These are phyloP conservation scores for Prototheca wickerhamii DNA, from an alignment of 163 green algal species.

Conservation along the genomic window DNA sequence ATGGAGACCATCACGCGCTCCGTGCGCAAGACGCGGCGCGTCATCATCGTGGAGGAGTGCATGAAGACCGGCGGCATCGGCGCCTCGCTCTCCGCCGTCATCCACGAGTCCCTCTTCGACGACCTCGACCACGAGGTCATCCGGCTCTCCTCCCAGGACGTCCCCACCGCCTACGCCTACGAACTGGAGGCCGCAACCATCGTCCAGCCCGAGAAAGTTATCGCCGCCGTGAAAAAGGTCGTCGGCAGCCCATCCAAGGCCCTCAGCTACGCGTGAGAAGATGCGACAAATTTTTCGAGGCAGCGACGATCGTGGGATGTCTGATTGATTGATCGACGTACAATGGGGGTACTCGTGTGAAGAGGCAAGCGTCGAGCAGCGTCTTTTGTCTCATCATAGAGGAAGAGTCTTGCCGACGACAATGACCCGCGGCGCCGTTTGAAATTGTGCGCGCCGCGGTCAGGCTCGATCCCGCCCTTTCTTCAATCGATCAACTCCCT, in stretches of 20 bases:
- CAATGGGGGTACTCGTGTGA: too few species aligned
- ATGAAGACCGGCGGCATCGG: slow-evolving; percentile 96
- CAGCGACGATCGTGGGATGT: neutral
- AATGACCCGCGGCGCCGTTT: too few species aligned
- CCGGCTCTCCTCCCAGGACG: slow-evolving; percentile 82
- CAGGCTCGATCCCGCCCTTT: too few species aligned
- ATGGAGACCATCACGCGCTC: slow-evolving; percentile 85
- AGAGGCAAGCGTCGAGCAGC: too few species aligned
- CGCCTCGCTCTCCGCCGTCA: slow-evolving; percentile 82
- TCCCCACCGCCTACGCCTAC: slow-evolving; percentile 88
- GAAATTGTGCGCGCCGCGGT: too few species aligned
- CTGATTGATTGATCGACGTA: neutral
- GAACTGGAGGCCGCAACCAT: slow-evolving; percentile 92
- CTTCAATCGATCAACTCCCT: too few species aligned
- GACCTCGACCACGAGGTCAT: slow-evolving; percentile 90
- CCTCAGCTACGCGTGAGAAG: neutral
- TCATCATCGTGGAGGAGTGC: slow-evolving; percentile 95
- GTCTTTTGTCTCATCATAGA: too few species aligned
- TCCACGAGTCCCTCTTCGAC: slow-evolving; percentile 86
- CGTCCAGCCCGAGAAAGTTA: slow-evolving; percentile 75
- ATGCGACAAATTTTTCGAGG: neutral
- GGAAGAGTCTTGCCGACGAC: too few species aligned
- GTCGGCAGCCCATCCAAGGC: slow-evolving; percentile 6
- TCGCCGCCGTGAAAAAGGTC: slow-evolving; percentile 25
- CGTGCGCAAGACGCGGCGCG: slow-evolving; percentile 76